A percentile compares a stretch with the other conserved stretches of the same genome.
phyloP scores from a whole-genome alignment of 1,284 basidiomycete genomes.

The Cryptococcus sp. region DNA sequence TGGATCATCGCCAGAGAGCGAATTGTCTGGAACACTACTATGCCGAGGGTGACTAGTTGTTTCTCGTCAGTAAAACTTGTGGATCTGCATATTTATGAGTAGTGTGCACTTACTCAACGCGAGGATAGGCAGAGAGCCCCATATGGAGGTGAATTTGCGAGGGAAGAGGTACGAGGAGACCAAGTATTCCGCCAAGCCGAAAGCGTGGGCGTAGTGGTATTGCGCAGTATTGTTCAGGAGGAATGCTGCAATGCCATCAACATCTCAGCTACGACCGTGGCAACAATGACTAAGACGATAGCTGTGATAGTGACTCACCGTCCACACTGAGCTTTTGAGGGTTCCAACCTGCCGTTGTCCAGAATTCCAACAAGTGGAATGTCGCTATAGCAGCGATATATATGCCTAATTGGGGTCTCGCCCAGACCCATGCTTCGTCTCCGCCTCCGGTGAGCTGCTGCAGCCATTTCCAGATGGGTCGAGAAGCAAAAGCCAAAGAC shows the following conservation, averaged over 20 bases:
- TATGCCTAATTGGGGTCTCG: constrained; percentile 74
- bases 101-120: background rate
- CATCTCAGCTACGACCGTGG: background rate
- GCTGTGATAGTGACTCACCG: constrained; percentile 62
- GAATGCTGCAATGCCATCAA: constrained; percentile 66
- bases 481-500: constrained; percentile 54
- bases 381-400: constrained; percentile 76
- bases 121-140: constrained; percentile 22
- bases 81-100: background rate
- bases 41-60: constrained; percentile 50
- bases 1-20: constrained; percentile 94
- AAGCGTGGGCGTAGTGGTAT: constrained; percentile 83
- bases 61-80: constrained; percentile 55
- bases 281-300: background rate
- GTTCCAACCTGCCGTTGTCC: constrained; percentile 95
- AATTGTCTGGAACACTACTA: constrained; percentile 71
- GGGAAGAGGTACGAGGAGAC: constrained; percentile 66
- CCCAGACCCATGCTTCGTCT: constrained; percentile 60
- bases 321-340: constrained; percentile 86
- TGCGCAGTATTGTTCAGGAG: constrained; percentile 84
- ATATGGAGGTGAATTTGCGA: constrained; percentile 28
- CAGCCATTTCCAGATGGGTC: constrained; percentile 51
- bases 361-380: constrained; percentile 95
- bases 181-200: constrained; percentile 79
- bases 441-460: constrained; percentile 12